Evolutionary conservation across 2,329 filamentous ascomycete genomes (phyloP), one percentile per base, ranked within the genome.

Genomic region (Pseudofabraea citricarpa): DNA sequence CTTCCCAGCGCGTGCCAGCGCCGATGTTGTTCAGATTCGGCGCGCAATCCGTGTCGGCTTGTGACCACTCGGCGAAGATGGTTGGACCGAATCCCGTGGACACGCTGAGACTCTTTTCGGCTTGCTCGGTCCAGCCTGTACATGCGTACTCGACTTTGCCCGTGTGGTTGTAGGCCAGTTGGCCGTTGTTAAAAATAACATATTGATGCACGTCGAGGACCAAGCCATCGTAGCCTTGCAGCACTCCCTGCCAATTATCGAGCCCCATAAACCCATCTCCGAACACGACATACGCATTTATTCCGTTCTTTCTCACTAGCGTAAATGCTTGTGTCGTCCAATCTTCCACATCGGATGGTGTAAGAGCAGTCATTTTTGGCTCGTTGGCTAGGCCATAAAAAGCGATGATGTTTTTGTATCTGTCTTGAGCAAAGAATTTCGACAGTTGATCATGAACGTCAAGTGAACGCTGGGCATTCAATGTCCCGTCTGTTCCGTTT

Each of bases 171-270:
- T 85, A 83, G 37, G 80, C 77, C 59, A 98, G 85, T 64, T 95
- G 88, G 52, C 85, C 82, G 29, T 80, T 79, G 73, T 98, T 96
- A 76, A 98, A 98, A 64, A 96, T 96, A 59, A 95, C 88, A 65
- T 98, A 98, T 65, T 97, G 91, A 67, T 98, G 93, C 27, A 94
- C 93, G 66, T 98, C 93, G n/a, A 98, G 79, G 15, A 95, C 78
- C 52, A 97, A 72, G 51, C 83, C 77, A 36, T 83, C 73, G 59
- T 86, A 77, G 18, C 75, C 73, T 53, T 85, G 78, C 54, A 97
- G 77, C 62, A 86, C 75, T 31, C 87, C 88, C 62, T 95, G 83
- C 93, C 93, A 98, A 59, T 94, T 91, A 53, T 76, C 74, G 4
- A 97, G 77, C 9, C 91, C 91, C 68, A 94, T 80, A 72, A 98